Conservation (phyloP, 2,329 filamentous ascomycete species). For the Cylindrodendrum hubeiense region DNA sequence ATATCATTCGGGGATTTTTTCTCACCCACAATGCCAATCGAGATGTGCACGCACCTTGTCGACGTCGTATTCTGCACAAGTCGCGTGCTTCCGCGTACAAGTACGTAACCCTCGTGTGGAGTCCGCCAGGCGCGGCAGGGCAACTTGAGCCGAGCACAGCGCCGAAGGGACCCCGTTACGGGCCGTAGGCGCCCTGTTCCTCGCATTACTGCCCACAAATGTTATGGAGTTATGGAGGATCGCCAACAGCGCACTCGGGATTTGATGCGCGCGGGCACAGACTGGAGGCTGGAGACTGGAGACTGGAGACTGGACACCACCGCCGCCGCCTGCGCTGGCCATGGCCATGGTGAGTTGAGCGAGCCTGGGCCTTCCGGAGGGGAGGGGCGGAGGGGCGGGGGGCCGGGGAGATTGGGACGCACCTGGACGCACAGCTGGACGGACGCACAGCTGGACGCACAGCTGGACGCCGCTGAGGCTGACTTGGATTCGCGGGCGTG, state of each 20-base stretch:
- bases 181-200: background rate
- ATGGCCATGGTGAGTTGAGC: no score
- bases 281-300: no score
- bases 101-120: conserved; percentile 28
- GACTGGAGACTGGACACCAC: no score
- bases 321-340: no score
- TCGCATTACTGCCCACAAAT: conserved; percentile 3
- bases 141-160: conserved; percentile 18
- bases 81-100: conserved; percentile 36
- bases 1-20: conserved; percentile 36
- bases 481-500: conserved; percentile 28
- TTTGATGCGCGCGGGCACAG: conserved; percentile 18
- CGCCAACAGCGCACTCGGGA: background rate
- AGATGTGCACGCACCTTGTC: conserved; percentile 31
- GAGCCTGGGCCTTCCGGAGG: conserved; percentile 9
- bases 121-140: conserved; percentile 24
- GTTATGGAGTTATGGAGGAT: background rate
- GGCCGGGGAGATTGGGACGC: conserved; percentile 7
- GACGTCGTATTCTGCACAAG: conserved; percentile 36
- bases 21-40: conserved; percentile 24
- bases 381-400: no score
- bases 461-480: conserved; percentile 33
- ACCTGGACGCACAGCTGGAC: no score
- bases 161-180: conserved; percentile 12
- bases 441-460: no score